A percentile compares a stretch with the other conserved stretches of the same genome.
These are phyloP conservation scores for Xylariales sp. DNA, from an alignment of 2,329 filamentous ascomycete genomes.

Conservation along the genomic window DNA sequence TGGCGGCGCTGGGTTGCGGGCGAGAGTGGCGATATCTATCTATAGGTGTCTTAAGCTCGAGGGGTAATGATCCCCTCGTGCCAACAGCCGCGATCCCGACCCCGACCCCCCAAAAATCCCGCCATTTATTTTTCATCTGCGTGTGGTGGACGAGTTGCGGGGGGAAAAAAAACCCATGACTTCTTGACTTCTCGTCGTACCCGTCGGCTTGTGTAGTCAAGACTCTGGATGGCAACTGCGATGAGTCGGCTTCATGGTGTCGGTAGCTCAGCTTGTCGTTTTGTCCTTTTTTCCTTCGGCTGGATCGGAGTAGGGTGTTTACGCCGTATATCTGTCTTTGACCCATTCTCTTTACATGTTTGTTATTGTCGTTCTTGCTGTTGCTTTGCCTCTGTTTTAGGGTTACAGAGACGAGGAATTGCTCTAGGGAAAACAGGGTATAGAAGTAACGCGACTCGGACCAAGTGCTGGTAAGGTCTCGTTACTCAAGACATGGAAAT, in stretches of 20 bases:
- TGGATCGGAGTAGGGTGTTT: slow-evolving; percentile 22
- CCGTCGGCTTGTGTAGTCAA: slow-evolving; percentile 9
- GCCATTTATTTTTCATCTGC: slow-evolving; percentile 3
- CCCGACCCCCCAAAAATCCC: too few species aligned
- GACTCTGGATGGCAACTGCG: slow-evolving; percentile 4
- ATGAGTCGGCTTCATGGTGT: not conserved
- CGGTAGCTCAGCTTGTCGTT: slow-evolving; percentile 1
- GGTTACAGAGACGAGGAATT: slow-evolving; percentile 22
- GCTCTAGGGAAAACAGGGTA: slow-evolving; percentile 38
- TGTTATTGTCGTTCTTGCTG: not conserved
- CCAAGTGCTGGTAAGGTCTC: slow-evolving; percentile 53
- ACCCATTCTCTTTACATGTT: slow-evolving; percentile 10
- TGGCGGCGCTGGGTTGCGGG: slow-evolving; percentile 90
- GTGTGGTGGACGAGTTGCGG: not conserved
- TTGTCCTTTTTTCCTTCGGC: slow-evolving; percentile 6
- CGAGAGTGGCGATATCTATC: slow-evolving; percentile 91
- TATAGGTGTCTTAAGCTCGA: slow-evolving; percentile 53
- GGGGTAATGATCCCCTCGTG: slow-evolving; percentile 15
- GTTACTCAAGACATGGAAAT: slow-evolving; percentile 47
- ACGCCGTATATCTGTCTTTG: slow-evolving; percentile 15
- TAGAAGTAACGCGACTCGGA: slow-evolving; percentile 51
- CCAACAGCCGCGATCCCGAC: not conserved
- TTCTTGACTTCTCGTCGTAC: slow-evolving; percentile 1
- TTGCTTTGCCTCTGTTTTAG: slow-evolving; percentile 25
- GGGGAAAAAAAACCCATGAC: too few species aligned